phyloP scores from a whole-genome alignment of 495 filamentous ascomycete genomes.

The Penicillium canariense region DNA sequence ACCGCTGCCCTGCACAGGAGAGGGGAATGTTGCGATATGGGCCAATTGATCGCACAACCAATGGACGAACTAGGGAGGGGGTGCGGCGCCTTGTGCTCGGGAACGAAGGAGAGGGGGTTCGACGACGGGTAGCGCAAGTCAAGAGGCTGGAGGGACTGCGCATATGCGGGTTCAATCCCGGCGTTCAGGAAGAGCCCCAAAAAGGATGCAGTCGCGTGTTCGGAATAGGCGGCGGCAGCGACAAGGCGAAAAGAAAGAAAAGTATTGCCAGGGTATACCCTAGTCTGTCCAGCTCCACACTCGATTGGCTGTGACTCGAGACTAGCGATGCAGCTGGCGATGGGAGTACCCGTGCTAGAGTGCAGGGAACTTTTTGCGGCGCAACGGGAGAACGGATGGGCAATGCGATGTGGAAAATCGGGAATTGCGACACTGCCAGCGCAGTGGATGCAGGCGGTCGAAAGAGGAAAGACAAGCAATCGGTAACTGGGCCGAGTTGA shows the following conservation, averaged over 20 bases:
- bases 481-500: constrained; percentile 34
- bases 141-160: constrained; percentile 16
- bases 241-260: constrained; percentile 19
- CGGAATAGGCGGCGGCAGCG: constrained; percentile 20
- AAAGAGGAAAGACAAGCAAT: constrained; percentile 43
- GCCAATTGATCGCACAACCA: constrained; percentile 36
- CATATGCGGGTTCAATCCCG: constrained; percentile 21
- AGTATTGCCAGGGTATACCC: constrained; percentile 17
- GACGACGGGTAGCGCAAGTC: constrained; percentile 10
- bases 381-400: constrained; percentile 15
- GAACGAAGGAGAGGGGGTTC: constrained; percentile 11
- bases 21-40: constrained; percentile 31
- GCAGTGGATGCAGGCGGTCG: constrained; percentile 44
- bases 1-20: constrained; percentile 34
- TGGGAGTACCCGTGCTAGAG: constrained; percentile 31
- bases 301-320: constrained; percentile 27
- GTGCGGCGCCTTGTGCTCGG: constrained; percentile 15
- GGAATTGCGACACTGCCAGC: constrained; percentile 40
- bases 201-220: constrained; percentile 19
- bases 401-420: constrained; percentile 21
- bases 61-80: constrained; percentile 19
- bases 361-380: constrained; percentile 28
- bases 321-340: constrained; percentile 25
- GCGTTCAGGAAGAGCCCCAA: constrained; percentile 26
- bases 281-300: constrained; percentile 1